phyloP scores from a whole-genome alignment of 2,329 filamentous ascomycete species.

The Colletotrichum endophyticum region DNA sequence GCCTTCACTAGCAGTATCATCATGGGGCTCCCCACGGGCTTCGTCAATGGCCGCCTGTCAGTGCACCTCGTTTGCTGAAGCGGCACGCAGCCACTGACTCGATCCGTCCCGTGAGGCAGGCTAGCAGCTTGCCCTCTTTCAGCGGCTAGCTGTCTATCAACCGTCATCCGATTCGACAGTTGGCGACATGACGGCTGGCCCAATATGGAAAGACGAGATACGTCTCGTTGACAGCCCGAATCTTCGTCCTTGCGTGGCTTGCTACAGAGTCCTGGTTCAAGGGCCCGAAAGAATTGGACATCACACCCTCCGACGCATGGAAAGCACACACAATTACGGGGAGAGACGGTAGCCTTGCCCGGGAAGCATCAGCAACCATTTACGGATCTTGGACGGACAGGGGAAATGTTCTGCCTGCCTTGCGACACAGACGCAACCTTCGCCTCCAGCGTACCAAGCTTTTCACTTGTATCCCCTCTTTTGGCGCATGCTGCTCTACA shows the following conservation, averaged over 20 bases:
- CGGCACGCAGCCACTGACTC: conserved; percentile 8
- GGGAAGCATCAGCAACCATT: not conserved
- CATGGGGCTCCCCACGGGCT: not conserved
- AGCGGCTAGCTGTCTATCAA: not conserved
- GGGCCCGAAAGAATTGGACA: not conserved
- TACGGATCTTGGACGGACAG: not conserved
- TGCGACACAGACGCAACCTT: not conserved
- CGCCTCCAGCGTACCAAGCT: not conserved
- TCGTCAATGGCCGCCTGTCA: not conserved
- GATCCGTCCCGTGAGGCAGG: conserved; percentile 4
- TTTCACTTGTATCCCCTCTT: not conserved
- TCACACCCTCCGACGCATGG: not conserved
- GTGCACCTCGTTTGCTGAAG: not conserved
- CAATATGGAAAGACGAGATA: not conserved
- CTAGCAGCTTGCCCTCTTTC: not conserved
- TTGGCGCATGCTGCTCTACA: not conserved
- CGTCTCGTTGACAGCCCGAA: not conserved
- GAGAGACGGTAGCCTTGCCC: not conserved
- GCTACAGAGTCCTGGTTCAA: not conserved
- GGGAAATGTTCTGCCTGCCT: not conserved
- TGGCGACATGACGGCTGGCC: not conserved
- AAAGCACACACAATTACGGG: not conserved
- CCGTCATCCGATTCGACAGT: conserved; percentile 1
- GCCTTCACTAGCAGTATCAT: not conserved
- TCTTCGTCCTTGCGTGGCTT: not conserved